Evolutionary conservation across 1,139 yeast species (phyloP), one percentile per base, ranked within the genome.

Genomic region (Zygoascus sp.): DNA sequence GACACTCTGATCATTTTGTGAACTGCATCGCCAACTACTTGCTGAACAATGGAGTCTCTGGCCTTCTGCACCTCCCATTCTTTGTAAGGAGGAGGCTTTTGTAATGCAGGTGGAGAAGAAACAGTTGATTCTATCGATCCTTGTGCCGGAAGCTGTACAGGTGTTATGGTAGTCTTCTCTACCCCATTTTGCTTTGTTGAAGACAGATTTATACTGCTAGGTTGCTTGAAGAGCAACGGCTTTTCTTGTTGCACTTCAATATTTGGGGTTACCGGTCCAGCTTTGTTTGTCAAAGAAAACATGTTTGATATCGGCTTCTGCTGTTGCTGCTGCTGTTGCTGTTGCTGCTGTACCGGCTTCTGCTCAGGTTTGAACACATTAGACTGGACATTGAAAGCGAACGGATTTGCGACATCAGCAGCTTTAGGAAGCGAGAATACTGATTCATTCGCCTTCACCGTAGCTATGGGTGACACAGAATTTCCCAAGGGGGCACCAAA

Each of bases 21-120:
- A 2, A 35, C 15, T n/a, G 25, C 22, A 20, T 19, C 25, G 4
- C 16, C 25, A 7, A 35, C 39, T 21, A 21, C 13, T 7, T 20
- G 25, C 13, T 20, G 19, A 8, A 35, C 13, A 17, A 35, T 19
- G 7, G 10, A 10, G 20, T 35, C 39, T 11, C 27, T 10, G 6
- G 39, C 39, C 16, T 20, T 13, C 16, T 35, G 22, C 13, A 35
- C 22, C 16, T 35, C 39, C 39, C 39, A 35, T 19, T 35, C 39
- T 21, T 16, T 20, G 16, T 35, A 35, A 2, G 16, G 25, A 3
- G 39, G 39, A 2, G 15, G 8, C 16, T 19, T 35, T 15, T 35
- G 22, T n/a, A 20, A 11, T 5, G 25, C n/a, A n/a, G n/a, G n/a
- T n/a, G n/a, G n/a, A n/a, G n/a, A n/a, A n/a, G n/a, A n/a, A n/a